Evolutionary conservation across 352 stramenopile species (phyloP).

Genomic region (Phytophthora tubulina): DNA sequence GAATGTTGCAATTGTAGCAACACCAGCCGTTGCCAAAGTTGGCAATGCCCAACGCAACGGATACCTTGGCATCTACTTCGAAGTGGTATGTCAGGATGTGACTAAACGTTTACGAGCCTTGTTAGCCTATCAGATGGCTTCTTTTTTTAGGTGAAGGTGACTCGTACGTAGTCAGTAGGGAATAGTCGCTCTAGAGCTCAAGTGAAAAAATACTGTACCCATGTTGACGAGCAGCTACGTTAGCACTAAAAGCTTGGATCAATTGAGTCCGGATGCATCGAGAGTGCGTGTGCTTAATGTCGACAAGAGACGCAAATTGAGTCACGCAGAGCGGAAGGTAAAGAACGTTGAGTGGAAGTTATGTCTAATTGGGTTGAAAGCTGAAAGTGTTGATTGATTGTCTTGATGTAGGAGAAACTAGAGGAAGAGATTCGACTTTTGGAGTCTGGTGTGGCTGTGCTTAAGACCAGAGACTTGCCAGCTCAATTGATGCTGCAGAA

Average conservation of each 20-base stretch:
- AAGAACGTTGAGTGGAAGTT: not conserved
- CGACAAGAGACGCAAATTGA: constrained; percentile 26
- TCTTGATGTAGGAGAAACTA: constrained; percentile 14
- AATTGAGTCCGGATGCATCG: constrained; percentile 15
- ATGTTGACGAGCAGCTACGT: constrained; percentile 11
- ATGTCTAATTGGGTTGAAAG: constrained; percentile 2
- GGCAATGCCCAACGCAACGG: constrained; percentile 6
- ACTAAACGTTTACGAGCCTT: too few relatives aligned
- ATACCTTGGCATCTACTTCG: not conserved
- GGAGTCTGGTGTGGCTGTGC: constrained; percentile 34
- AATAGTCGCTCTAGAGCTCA: constrained; percentile 1
- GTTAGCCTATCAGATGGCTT: too few relatives aligned
- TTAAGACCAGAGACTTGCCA: constrained; percentile 20
- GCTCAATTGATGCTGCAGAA: constrained; percentile 16
- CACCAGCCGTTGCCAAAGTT: constrained; percentile 1
- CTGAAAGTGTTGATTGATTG: not conserved
- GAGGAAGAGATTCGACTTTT: constrained; percentile 32
- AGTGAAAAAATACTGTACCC: not conserved
- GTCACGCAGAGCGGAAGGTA: constrained; percentile 30
- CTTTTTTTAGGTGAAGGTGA: too few relatives aligned
- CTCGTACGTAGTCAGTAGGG: not conserved
- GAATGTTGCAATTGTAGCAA: constrained; percentile 4
- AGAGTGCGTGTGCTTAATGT: not conserved
- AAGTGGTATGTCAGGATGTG: not conserved
- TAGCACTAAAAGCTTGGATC: constrained; percentile 1